phyloP scores from a whole-genome alignment of 2,329 filamentous ascomycete species.

The Aspergillus viridinutans region DNA sequence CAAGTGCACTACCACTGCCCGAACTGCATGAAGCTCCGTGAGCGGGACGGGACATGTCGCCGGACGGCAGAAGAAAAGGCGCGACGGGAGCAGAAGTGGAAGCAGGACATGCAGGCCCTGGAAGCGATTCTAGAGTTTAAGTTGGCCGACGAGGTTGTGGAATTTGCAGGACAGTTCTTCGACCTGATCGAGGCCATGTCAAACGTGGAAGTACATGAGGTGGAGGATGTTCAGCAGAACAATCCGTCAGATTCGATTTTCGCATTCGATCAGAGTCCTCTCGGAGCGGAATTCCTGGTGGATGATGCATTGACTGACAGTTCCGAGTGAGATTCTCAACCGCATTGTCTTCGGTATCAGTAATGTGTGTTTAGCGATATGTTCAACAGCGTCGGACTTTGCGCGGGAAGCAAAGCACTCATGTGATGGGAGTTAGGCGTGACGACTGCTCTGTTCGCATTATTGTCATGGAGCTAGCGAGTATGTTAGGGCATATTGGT shows the following conservation, averaged over 20 bases:
- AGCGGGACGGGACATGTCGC: constrained; percentile 38
- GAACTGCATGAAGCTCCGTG: constrained; percentile 39
- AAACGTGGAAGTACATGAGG: not conserved
- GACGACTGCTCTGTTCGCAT: not conserved
- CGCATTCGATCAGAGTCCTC: not conserved
- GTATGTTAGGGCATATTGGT: not conserved
- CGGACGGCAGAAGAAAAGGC: constrained; percentile 36
- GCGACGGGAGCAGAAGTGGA: constrained; percentile 37
- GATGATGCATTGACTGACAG: not conserved
- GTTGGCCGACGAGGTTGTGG: constrained; percentile 40
- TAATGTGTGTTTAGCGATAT: not conserved
- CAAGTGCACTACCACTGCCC: constrained; percentile 42
- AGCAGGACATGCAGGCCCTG: constrained; percentile 38
- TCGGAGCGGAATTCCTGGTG: not conserved
- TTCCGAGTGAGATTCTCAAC: not conserved
- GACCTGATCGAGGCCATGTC: constrained; percentile 19
- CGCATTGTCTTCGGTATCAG: not conserved
- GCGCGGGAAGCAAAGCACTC: not conserved
- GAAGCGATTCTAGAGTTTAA: constrained; percentile 39
- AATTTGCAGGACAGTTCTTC: constrained; percentile 41
- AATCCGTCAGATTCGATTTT: not conserved
- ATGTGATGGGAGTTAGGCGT: not conserved
- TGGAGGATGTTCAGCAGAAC: constrained; percentile 9
- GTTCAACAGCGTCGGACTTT: not conserved
- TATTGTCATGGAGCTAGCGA: not conserved